Base-by-base conservation (phyloP, 768 basidiomycete species). In the Leccinum fibrillosum region DNA sequence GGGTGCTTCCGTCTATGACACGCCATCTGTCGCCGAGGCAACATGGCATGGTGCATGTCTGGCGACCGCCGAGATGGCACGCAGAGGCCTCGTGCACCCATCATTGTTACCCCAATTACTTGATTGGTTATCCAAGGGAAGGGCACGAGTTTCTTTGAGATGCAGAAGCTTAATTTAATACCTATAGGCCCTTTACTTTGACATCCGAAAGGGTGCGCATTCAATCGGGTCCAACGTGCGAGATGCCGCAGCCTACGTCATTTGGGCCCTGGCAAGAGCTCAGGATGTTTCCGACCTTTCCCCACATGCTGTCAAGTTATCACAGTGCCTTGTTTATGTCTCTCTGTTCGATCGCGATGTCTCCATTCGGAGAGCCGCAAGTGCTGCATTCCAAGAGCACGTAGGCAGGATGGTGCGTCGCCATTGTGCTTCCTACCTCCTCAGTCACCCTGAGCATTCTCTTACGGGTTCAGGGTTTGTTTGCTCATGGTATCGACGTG, bases 11-110 rank as follows among this genome's bases (percentile, higher is more conserved):
- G 66, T 89, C 47, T 88, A 88, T 65, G 89, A 90, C 66, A 78
- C 91, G 64, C 85, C 88, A 35, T 79, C 89, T 10, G 76, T 86
- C 51, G 90, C 94, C 26, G 94, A 98, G 72, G 80, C 82, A 59
- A 90, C 90, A 53, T 97, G 95, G 94, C 97, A 99, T 74, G 97
- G 97, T 5, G 89, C 92, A 12, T 93, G 88, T 69, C 79, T 98
- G 32, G 92, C 93, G 15, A 86, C 91, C 62, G 96, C 96, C 19
- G 96, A 98, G 75, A 83, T 97, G 77, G 90, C 92, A 39, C 83
- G 97, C 49, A 78, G 94, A 65, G 89, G 86, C 51, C 79, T 95
- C 53, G 77, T 98, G 23, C 70, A 78, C 17, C 72, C 78, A 34
- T 76, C 81, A 49, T 77, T 80, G 49, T 76, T 98, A 25, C 72